phyloP scores from a whole-genome alignment of 306 rosid genomes.

The Inga leiocalycina region DNA sequence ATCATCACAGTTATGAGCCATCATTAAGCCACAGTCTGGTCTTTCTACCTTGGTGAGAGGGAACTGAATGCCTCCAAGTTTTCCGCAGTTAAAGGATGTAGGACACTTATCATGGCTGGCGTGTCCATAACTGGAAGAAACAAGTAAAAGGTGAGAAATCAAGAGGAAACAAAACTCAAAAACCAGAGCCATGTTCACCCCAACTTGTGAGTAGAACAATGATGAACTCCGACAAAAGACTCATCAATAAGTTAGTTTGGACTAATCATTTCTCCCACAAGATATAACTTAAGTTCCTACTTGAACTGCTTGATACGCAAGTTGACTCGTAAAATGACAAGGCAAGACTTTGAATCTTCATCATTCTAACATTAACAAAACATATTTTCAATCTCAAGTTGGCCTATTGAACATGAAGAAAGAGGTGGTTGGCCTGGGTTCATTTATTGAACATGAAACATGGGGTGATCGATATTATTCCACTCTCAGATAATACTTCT shows the following conservation, averaged over 20 bases:
- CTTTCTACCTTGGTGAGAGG: slow-evolving; percentile 11
- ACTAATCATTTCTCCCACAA: background rate
- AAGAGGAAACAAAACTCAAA: background rate
- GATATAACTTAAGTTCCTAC: background rate
- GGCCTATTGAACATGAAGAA: too few relatives aligned
- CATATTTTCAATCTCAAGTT: too few relatives aligned
- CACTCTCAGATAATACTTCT: too few relatives aligned
- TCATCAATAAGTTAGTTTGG: background rate
- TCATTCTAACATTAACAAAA: too few relatives aligned
- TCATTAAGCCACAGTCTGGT: background rate
- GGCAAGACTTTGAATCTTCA: background rate
- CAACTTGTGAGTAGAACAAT: background rate
- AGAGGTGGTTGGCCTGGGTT: too few relatives aligned
- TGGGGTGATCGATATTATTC: too few relatives aligned
- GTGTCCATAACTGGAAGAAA: background rate
- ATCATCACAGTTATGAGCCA: background rate
- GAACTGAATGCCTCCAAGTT: background rate
- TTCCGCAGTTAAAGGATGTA: slow-evolving; percentile 27
- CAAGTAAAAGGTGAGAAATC: slow-evolving; percentile 22
- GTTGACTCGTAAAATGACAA: background rate
- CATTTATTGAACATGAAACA: too few relatives aligned
- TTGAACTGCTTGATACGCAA: background rate
- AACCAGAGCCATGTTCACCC: background rate
- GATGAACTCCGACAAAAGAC: background rate
- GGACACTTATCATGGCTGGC: background rate